These are phyloP conservation scores for Pisolithus tinctorius DNA, from an alignment of 768 basidiomycete species.

Conservation along the genomic window DNA sequence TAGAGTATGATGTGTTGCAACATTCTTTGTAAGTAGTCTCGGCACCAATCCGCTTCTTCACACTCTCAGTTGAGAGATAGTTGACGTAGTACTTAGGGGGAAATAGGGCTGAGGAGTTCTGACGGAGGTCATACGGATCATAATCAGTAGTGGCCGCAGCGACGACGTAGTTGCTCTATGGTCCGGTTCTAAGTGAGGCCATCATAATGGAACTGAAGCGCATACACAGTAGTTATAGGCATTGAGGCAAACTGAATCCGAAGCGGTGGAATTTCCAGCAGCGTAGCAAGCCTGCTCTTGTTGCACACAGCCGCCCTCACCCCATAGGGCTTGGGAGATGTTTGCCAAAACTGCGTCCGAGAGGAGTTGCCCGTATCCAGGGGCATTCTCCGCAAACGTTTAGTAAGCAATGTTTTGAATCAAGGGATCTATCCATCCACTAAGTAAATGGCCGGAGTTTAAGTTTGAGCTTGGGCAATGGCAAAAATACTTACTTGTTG, in stretches of 20 bases:
- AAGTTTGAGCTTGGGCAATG: not conserved
- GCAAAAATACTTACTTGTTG: constrained; percentile 39
- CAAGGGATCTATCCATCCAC: constrained; percentile 62
- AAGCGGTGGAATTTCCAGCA: constrained; percentile 40
- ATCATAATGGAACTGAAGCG: not conserved
- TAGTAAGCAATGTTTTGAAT: constrained; percentile 58
- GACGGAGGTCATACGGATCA: constrained; percentile 52
- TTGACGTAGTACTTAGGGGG: constrained; percentile 51
- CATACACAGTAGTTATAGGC: constrained; percentile 56
- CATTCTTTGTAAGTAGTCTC: constrained; percentile 44
- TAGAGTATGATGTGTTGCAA: constrained; percentile 32
- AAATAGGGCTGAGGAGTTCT: constrained; percentile 45
- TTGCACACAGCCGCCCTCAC: constrained; percentile 42
- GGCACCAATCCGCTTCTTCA: constrained; percentile 47
- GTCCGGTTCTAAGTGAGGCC: not conserved
- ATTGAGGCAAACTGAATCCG: constrained; percentile 41
- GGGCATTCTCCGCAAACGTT: constrained; percentile 53
- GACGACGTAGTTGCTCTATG: constrained; percentile 41
- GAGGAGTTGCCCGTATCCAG: constrained; percentile 61
- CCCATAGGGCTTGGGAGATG: constrained; percentile 45
- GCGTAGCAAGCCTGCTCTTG: constrained; percentile 52
- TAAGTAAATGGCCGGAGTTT: constrained; percentile 12
- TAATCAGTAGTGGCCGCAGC: constrained; percentile 44
- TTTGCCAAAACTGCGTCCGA: constrained; percentile 36
- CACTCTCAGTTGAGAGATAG: constrained; percentile 33